Evolutionary conservation across 768 basidiomycete species (phyloP).

Genomic region (Leccinum disarticulatum): DNA sequence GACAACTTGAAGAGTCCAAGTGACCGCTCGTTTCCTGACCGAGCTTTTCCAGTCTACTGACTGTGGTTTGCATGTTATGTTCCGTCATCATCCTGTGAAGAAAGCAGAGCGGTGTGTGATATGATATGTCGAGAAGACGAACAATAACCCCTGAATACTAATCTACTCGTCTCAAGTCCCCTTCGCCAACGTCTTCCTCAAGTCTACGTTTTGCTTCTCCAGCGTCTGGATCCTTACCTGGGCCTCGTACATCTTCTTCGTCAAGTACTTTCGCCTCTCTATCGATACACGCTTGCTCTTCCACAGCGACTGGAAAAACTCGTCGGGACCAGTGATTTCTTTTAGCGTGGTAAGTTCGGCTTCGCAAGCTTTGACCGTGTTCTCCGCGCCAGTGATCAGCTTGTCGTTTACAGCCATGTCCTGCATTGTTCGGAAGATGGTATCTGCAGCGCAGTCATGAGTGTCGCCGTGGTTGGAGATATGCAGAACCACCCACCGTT

Average conservation of each 20-base stretch:
- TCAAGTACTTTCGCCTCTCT: slow-evolving; percentile 63
- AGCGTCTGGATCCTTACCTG: slow-evolving; percentile 65
- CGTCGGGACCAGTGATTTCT: slow-evolving; percentile 55
- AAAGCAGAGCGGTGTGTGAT: not conserved
- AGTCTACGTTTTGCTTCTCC: slow-evolving; percentile 67
- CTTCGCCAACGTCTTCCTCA: slow-evolving; percentile 59
- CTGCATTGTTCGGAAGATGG: slow-evolving; percentile 76
- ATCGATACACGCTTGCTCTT: slow-evolving; percentile 49
- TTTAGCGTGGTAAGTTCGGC: slow-evolving; percentile 69
- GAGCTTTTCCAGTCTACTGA: not conserved
- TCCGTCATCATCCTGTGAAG: not conserved
- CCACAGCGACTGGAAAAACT: slow-evolving; percentile 42
- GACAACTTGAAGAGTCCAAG: no score
- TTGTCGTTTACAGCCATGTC: slow-evolving; percentile 81
- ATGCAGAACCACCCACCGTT: slow-evolving; percentile 49
- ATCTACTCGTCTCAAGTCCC: slow-evolving; percentile 24
- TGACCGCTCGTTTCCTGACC: no score
- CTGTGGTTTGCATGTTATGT: not conserved
- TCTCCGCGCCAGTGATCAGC: slow-evolving; percentile 56
- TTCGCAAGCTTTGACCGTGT: slow-evolving; percentile 69
- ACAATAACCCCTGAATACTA: not conserved
- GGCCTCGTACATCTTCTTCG: slow-evolving; percentile 72
- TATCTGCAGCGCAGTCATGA: slow-evolving; percentile 45
- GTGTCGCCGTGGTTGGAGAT: not conserved
- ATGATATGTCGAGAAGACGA: not conserved